phyloP scores from a whole-genome alignment of 257 asterid species.

The Perilla frutescens region DNA sequence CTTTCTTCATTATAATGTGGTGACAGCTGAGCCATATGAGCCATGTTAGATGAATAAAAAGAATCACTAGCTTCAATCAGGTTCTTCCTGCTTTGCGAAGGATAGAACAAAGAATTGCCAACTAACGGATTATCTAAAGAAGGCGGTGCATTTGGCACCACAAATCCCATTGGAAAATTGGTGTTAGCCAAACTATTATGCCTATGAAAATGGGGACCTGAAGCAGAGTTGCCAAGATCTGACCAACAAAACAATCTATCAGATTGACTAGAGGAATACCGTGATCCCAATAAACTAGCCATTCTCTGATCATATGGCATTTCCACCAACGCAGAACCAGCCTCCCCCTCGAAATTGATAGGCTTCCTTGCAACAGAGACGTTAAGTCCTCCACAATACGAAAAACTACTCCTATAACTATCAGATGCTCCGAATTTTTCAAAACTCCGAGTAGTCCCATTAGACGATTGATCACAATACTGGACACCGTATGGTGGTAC shows the following conservation, averaged over 20 bases:
- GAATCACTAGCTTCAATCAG: conserved; percentile 40
- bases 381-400: conserved; percentile 43
- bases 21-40: conserved; percentile 38
- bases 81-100: conserved; percentile 46
- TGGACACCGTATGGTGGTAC: conserved; percentile 35
- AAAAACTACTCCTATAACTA: conserved; percentile 35
- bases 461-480: conserved; percentile 36
- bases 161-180: conserved; percentile 46
- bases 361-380: conserved; percentile 41
- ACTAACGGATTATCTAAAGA: conserved; percentile 39
- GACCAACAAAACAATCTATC: conserved; percentile 42
- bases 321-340: conserved; percentile 41
- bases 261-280: conserved; percentile 32
- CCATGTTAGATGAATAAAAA: conserved; percentile 36
- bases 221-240: conserved; percentile 36
- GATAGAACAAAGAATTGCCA: conserved; percentile 38
- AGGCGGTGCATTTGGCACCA: conserved; percentile 37
- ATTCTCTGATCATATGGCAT: conserved; percentile 40
- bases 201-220: conserved; percentile 42
- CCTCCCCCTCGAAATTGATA: conserved; percentile 45
- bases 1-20: conserved; percentile 42
- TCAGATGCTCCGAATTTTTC: conserved; percentile 42
- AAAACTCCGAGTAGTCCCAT: conserved; percentile 35
- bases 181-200: conserved; percentile 36
- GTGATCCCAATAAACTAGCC: conserved; percentile 40